phyloP scores from a whole-genome alignment of 169 alveolate species.

The Theileria annulata region DNA sequence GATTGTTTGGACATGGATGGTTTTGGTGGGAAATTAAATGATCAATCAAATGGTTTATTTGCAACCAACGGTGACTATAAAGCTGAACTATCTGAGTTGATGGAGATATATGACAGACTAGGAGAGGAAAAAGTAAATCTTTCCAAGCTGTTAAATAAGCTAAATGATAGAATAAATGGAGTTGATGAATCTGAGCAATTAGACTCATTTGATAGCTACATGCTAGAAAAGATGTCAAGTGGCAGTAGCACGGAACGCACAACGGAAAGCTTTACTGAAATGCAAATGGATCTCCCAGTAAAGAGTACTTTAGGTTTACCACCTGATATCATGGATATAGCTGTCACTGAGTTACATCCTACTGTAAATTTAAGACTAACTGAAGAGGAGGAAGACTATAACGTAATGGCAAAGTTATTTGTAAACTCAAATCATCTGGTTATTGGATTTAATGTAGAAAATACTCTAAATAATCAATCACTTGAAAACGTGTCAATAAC shows the following conservation, averaged over 20 bases:
- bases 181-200: neutral
- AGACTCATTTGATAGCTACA: neutral
- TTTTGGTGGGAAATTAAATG: neutral
- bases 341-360: conserved; percentile 23
- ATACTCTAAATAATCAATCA: conserved; percentile 71
- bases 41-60: neutral
- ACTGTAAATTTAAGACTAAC: conserved; percentile 70
- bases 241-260: neutral
- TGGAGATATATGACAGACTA: neutral
- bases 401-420: conserved; percentile 69
- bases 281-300: neutral
- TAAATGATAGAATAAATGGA: neutral
- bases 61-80: neutral
- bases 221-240: neutral
- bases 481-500: conserved; percentile 63
- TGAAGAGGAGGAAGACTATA: conserved; percentile 83
- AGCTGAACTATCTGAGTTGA: neutral
- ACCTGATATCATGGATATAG: neutral
- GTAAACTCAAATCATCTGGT: conserved; percentile 62
- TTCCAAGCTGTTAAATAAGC: neutral
- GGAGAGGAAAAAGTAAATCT: neutral
- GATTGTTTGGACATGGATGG: neutral
- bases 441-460: conserved; percentile 76
- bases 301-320: conserved; percentile 4
- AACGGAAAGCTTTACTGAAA: conserved; percentile 20